Percentiles rank a stretch among this genome's conserved stretches.
Conservation (phyloP, 768 basidiomycete species). For the Podaxis pistillaris region DNA sequence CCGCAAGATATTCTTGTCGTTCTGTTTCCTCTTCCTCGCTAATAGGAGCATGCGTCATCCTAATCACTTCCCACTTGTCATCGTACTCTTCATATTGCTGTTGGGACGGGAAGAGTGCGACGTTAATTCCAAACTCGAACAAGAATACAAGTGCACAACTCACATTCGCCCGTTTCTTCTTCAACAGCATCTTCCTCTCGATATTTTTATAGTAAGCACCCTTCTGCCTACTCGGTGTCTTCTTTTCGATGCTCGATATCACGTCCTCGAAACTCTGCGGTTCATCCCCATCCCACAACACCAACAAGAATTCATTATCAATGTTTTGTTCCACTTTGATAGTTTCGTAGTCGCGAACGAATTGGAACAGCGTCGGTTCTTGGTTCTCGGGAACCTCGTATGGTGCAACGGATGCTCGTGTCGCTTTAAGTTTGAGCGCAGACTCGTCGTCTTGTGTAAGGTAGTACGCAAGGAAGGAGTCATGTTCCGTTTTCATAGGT, state of each 20-base stretch:
- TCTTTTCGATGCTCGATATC: conserved; percentile 28
- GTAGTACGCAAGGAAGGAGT: conserved; percentile 86
- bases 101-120: not conserved
- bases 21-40: conserved; percentile 74
- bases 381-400: conserved; percentile 52
- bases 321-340: conserved; percentile 86
- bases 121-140: not conserved
- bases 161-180: conserved; percentile 82
- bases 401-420: conserved; percentile 40
- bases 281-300: conserved; percentile 61
- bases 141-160: conserved; percentile 22
- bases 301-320: conserved; percentile 78
- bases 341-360: conserved; percentile 83
- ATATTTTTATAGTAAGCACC: conserved; percentile 91
- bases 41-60: conserved; percentile 69
- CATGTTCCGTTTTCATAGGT: conserved; percentile 86
- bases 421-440: conserved; percentile 63
- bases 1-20: conserved; percentile 73
- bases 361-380: conserved; percentile 71
- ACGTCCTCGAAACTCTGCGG: conserved; percentile 31
- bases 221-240: conserved; percentile 35
- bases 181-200: conserved; percentile 83
- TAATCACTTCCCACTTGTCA: conserved; percentile 83
- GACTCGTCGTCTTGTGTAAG: conserved; percentile 74
- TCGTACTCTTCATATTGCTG: conserved; percentile 71